Evolutionary conservation across 1,284 basidiomycete species (phyloP), one percentile per base, ranked within the genome.

Genomic region (Fomitopsis palustris): DNA sequence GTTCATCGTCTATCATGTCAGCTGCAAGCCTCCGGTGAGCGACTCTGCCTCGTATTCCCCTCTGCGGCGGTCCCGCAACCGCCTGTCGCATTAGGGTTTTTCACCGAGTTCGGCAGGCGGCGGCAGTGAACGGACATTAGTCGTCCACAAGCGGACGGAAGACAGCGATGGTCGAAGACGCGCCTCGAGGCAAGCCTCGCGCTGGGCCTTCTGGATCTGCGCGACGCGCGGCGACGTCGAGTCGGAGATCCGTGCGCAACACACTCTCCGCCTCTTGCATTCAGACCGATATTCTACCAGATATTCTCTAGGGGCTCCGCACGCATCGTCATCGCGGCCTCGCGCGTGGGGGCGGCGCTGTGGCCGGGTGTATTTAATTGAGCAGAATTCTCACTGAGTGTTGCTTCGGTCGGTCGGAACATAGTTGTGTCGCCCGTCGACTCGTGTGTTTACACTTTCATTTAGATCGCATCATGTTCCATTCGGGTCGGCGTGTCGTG

Each of bases 41-140:
- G 12, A 37, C 35, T 12, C 8, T 9, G 35, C 10, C 12, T 14
- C 16, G 8, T 37, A 37, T 37, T 37, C 8, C 35, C 35, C 3
- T 37, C 35, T 6, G 12, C 35, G 16, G 17, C 17, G 7, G 45
- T 27, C 23, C 14, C 25, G 14, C 25, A 23, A 4, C 45, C 21
- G 9, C 16, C 25, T 29, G 25, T 27, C 45, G 14, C 7, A n/a
- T 25, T 47, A 47, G 12, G 45, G n/a, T n/a, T 47, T 47, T 47
- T 25, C 27, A 21, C 45, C 45, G 1, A 16, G 29, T 10, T 14
- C 21, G 23, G 25, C 3, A 47, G 45, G 23, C 45, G 14, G 45
- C 5, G 49, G 49, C 49, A 33, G 33, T 37, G 49, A 33, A 52
- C 49, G 49, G 49, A 52, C 31, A 52, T 52, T 52, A 52, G n/a